Evolutionary conservation across 1,284 basidiomycete species (phyloP), one percentile per base, ranked within the genome.

Genomic region (Pyrrhoderma noxium): DNA sequence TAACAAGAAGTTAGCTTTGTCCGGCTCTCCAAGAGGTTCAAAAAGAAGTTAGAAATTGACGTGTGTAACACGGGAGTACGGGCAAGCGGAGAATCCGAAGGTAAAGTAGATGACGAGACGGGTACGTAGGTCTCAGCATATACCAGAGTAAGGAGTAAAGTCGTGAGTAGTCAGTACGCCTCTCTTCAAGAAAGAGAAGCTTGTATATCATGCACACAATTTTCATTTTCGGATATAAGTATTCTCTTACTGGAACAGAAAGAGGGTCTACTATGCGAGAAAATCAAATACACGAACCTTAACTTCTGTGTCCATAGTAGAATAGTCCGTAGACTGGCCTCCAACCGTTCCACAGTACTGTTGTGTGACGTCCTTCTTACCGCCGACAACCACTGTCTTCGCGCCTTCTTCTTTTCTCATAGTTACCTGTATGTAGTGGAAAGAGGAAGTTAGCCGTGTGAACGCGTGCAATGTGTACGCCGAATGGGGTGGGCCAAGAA

Each of bases 311-410:
- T 81, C 78, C 36, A 82, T 76, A 2, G 68, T 72, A 0, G 70
- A 66, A 60, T 76, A 81, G 53, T 73, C 72, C 14, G 72, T 74
- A 2, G 75, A 77, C 63, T 82, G 76, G 0, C 79, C 79, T 4
- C 79, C 80, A 27, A 82, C 79, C 38, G 73, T 74, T 14, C 79
- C 79, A 55, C 78, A 80, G 61, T 80, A 82, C 55, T 80, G 70
- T 59, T 81, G 80, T 16, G 62, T 62, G 16, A 73, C 65, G 42
- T 65, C 68, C 38, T 70, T 61, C 56, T 73, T 72, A 23, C 79
- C 79, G 21, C 78, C 79, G 22, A 79, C 62, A 13, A 82, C 77
- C 18, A 76, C 73, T 1, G 75, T 80, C 59, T 68, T 75, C 34
- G 76, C 73, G 36, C 75, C 76, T 55, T 81, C 76, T 40, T 69